Evolutionary conservation across 169 alveolate genomes (phyloP), one percentile per base, ranked within the genome.

Genomic region (Plasmodium falciparum): DNA sequence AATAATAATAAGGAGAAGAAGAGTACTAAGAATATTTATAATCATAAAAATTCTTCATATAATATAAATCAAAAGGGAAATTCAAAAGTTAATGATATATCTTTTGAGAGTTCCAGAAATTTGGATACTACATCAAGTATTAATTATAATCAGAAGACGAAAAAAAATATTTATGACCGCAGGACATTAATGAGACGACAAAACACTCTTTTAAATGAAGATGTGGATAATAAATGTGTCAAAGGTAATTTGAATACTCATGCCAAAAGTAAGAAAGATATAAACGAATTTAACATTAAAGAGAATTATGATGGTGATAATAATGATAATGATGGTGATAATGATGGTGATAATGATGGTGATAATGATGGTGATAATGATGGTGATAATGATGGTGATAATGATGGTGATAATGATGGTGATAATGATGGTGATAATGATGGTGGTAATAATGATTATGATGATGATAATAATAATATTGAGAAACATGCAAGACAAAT

Each of bases 61-160:
- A 26, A 26, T 26, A 26, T 26, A 26, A 1, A 26, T 26, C 29
- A 26, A 26, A 26, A 26, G 29, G 29, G 29, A 0, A 26, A 2
- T 26, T 26, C 29, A 26, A 26, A 26, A 26, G 0, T 26, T 26
- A 26, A 26, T 0, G 29, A 15, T 26, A 20, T 33, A 15, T 50
- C 49, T 76, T 47, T 76, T 65, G 89, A 76, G 56, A 62, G 78
- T 43, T 33, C 89, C 39, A 76, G 33, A 76, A 76, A 29, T 17
- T 7, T 62, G 26, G 69, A 39, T 11, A 73, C 13, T 17, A 58
- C 29, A 26, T 26, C 29, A 26, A 26, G 29, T 1, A 26, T 26
- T 26, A 26, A 26, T 26, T 26, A 52, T 50, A 61, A 39, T 39
- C 47, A 43, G 6, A 7, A 29, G 54, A 12, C 2, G n/a, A 65